These are phyloP conservation scores for Petunia hybrid DNA, from an alignment of 305 asterid genomes.

Conservation along the genomic window DNA sequence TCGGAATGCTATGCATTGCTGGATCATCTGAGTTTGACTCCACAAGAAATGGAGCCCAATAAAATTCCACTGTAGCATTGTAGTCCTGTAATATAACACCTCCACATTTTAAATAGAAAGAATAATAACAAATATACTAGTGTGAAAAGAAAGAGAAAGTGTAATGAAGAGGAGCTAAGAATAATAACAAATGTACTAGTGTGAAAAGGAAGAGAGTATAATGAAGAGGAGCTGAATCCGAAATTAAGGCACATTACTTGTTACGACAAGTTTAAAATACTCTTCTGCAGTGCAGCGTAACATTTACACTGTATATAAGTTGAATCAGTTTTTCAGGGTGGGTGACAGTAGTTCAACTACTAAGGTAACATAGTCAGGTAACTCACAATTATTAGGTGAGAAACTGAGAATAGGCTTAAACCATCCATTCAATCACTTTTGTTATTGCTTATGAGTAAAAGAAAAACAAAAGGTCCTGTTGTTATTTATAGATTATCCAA, in stretches of 20 bases:
- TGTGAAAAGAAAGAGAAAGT: too few species aligned
- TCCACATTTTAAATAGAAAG: background rate
- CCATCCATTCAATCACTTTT: background rate
- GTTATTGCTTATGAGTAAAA: background rate
- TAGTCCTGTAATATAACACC: slow-evolving; percentile 51
- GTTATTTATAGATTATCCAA: background rate
- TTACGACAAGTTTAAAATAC: too few species aligned
- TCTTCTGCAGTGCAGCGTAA: too few species aligned
- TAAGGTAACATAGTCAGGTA: background rate
- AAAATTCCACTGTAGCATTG: slow-evolving; percentile 67
- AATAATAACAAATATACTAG: background rate
- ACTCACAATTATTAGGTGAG: slow-evolving; percentile 39
- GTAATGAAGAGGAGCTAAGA: too few species aligned
- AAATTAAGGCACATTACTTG: too few species aligned
- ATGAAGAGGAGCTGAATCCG: too few species aligned
- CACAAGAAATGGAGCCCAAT: slow-evolving; percentile 83
- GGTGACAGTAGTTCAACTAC: background rate
- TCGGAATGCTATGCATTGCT: slow-evolving; percentile 36
- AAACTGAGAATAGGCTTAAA: slow-evolving; percentile 28
- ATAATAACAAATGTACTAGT: too few species aligned
- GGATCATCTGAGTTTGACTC: slow-evolving; percentile 77
- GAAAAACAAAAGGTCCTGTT: background rate
- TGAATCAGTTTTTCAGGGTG: background rate
- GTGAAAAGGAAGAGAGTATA: too few species aligned
- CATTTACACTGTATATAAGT: too few species aligned